Evolutionary conservation across 169 alveolate genomes (phyloP).

Genomic region (Neospora caninum): DNA sequence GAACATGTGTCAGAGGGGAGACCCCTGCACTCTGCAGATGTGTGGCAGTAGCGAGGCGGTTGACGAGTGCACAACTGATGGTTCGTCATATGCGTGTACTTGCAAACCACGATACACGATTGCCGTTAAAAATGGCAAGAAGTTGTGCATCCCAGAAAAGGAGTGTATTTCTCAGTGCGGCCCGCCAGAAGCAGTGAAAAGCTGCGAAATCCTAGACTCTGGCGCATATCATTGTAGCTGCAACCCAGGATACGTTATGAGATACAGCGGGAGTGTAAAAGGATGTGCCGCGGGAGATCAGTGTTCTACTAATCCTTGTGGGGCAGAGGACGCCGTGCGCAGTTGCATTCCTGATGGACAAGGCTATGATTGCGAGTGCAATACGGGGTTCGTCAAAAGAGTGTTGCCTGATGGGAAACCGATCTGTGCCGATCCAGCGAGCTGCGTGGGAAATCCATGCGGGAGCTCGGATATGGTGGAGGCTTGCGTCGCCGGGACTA

Average conservation of each 20-base stretch:
- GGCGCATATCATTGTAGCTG: neutral
- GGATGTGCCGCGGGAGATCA: neutral
- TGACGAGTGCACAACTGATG: conserved; percentile 27
- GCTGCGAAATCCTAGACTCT: neutral
- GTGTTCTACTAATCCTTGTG: conserved; percentile 10
- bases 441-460: conserved; percentile 31
- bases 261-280: neutral
- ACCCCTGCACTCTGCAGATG: conserved; percentile 3
- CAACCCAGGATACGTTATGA: conserved; percentile 20
- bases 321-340: neutral
- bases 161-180: conserved; percentile 27
- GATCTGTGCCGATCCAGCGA: conserved; percentile 3
- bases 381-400: conserved; percentile 5
- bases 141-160: neutral
- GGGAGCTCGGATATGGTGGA: neutral
- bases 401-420: neutral
- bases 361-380: neutral
- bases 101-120: neutral
- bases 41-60: conserved; percentile 32
- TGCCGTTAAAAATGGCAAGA: neutral
- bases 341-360: neutral
- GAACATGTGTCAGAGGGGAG: neutral
- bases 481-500: neutral
- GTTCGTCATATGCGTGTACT: neutral
- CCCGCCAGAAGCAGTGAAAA: neutral